Conservation (phyloP, 2,329 filamentous ascomycete genomes). For the Ilyonectria robusta region DNA sequence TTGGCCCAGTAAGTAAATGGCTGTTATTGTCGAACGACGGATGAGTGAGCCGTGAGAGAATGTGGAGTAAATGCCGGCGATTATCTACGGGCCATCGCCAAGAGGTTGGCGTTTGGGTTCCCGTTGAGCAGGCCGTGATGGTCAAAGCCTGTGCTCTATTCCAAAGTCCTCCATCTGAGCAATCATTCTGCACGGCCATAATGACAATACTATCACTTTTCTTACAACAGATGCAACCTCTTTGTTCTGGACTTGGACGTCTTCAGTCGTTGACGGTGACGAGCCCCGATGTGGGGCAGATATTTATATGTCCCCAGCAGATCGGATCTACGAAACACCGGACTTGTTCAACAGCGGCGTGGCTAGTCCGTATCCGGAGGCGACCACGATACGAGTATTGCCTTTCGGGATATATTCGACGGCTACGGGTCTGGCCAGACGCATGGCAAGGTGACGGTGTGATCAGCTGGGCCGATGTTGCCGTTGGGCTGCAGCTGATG, state of each 20-base stretch:
- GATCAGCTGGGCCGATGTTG: not conserved
- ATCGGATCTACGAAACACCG: slow-evolving; percentile 19
- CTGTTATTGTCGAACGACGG: not conserved
- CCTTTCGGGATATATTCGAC: not conserved
- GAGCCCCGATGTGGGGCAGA: slow-evolving; percentile 15
- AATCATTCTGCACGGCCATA: not conserved
- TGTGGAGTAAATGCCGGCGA: not conserved
- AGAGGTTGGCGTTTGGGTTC: not conserved
- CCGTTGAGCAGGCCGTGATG: not conserved
- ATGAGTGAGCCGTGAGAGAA: not conserved
- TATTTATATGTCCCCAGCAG: not conserved
- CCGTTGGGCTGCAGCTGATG: slow-evolving; percentile 6
- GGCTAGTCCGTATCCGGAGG: not conserved
- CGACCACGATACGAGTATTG: not conserved
- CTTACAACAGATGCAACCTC: too few species aligned
- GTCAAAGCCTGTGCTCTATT: not conserved
- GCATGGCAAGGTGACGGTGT: not conserved
- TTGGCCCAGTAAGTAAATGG: too few species aligned
- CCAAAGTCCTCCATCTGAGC: not conserved
- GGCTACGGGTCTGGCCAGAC: not conserved
- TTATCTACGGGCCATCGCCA: not conserved
- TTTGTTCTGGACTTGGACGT: not conserved
- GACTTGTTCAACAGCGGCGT: slow-evolving; percentile 1
- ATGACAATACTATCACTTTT: not conserved
- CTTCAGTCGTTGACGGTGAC: not conserved